phyloP scores from a whole-genome alignment of 768 basidiomycete genomes.

The Tylopilus felleus region DNA sequence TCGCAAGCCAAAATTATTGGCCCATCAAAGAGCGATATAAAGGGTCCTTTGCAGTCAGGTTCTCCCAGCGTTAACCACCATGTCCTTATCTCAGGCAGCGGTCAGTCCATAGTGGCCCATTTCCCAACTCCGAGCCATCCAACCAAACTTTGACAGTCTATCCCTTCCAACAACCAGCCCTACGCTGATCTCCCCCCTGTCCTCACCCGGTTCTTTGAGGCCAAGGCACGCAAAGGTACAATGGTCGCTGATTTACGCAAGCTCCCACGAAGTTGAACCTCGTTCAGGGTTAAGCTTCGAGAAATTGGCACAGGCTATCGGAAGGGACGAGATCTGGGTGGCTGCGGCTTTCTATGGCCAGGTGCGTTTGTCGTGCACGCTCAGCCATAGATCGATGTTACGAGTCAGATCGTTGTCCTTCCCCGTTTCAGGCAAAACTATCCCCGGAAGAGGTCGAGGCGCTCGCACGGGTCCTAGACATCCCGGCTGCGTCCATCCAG shows the following conservation, averaged over 20 bases:
- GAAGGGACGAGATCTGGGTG: conserved; percentile 77
- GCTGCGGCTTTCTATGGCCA: conserved; percentile 82
- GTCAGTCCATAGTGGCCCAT: conserved; percentile 27
- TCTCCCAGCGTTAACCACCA: conserved; percentile 14
- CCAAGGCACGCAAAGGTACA: conserved; percentile 63
- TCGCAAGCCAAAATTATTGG: conserved; percentile 2
- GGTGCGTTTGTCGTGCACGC: conserved; percentile 34
- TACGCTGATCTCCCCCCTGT: conserved; percentile 53
- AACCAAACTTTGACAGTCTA: conserved; percentile 28
- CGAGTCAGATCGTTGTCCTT: not conserved
- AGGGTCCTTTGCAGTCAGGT: not conserved
- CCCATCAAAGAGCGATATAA: conserved; percentile 15
- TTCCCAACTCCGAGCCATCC: not conserved
- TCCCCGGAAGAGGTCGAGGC: conserved; percentile 53
- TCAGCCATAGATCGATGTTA: not conserved
- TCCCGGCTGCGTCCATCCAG: conserved; percentile 39
- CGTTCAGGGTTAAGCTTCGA: conserved; percentile 63
- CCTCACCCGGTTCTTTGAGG: conserved; percentile 51
- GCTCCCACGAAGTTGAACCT: not conserved
- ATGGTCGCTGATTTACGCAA: not conserved
- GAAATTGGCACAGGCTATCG: conserved; percentile 59
- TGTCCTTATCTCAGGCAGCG: conserved; percentile 41
- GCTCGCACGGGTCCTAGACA: conserved; percentile 48
- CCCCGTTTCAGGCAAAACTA: conserved; percentile 58
- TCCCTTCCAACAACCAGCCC: conserved; percentile 42